Base-by-base conservation (phyloP, 164 flowering plant species). In the Malania oleifera region DNA sequence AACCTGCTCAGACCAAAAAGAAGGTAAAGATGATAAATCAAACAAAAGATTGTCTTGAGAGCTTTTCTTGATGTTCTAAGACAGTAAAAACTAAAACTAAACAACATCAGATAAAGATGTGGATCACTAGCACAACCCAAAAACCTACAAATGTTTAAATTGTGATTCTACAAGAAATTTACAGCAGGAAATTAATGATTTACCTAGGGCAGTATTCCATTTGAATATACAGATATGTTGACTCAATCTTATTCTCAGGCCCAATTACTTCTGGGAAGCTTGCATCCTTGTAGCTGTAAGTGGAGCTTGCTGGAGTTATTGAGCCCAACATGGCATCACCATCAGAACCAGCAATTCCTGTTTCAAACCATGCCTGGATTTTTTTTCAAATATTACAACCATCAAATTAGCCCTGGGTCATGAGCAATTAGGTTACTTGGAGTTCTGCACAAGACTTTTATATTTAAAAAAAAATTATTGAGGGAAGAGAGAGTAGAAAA, bases 121-220 rank as follows among this genome's bases (percentile, higher is more conserved):
- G 8, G 12, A 25, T 39, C 11, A 14, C 11, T 13, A 31, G 6
- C 37, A 9, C 37, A 17, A 59, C n/a, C 31, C 13, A 50, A 51
- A 7, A 62, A 57, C 38, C n/a, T n/a, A n/a, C n/a, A n/a, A n/a
- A n/a, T n/a, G n/a, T 9, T 31, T 31, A 9, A 31, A 31, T 4
- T 31, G 35, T 31, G 35, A 9, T 31, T 31, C 9, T 31, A 31
- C 9, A 4, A 31, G 34, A 47, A 47, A 23, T 0, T 12, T 1
- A 31, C 35, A n/a, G 25, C 47, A 5, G 5, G 18, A 52, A 49
- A 17, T 20, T 38, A 52, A 39, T 29, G 1, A 22, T 20, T 57
- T 70, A 93, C 99, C 97, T 72, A 15, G 97, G 99, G 68, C 99
- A 93, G 57, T 80, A 90, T 67, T 93, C 99, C 99, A 93, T 93